Evolutionary conservation across 768 basidiomycete species (phyloP).

Genomic region (Lactifluus volemus): DNA sequence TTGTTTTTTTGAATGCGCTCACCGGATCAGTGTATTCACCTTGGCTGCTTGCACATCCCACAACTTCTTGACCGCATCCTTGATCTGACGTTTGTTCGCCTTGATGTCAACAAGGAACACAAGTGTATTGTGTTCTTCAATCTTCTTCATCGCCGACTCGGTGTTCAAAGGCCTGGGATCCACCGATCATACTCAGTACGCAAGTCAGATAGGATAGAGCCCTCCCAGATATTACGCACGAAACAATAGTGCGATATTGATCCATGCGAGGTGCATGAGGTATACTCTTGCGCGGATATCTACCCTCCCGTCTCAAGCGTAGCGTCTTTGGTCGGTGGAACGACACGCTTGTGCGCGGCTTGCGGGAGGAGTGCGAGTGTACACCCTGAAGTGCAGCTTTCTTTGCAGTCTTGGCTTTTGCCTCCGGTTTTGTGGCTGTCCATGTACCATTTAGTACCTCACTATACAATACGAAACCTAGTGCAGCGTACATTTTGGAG

Average conservation of each 20-base stretch:
- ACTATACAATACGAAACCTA: neutral
- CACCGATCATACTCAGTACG: neutral
- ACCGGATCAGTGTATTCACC: conserved; percentile 98
- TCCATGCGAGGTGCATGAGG: conserved; percentile 93
- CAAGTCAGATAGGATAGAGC: neutral
- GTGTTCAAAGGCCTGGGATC: conserved; percentile 72
- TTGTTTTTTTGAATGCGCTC: conserved; percentile 22
- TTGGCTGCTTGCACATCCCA: conserved; percentile 96
- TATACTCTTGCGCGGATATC: conserved; percentile 93
- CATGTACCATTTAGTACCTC: neutral
- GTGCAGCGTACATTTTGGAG: conserved; percentile 35
- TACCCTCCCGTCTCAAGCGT: conserved; percentile 70
- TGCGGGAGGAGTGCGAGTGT: conserved; percentile 66
- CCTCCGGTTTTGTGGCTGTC: conserved; percentile 22
- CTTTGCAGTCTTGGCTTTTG: conserved; percentile 90
- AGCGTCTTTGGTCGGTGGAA: conserved; percentile 98
- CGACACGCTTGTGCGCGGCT: conserved; percentile 75
- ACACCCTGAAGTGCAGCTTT: conserved; percentile 92
- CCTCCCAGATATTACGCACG: conserved; percentile 42
- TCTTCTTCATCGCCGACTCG: conserved; percentile 99
- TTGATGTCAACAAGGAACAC: conserved; percentile 96
- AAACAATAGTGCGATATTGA: conserved; percentile 89
- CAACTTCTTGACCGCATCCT: conserved; percentile 98
- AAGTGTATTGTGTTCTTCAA: conserved; percentile 98
- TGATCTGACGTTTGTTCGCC: conserved; percentile 98